Conservation (phyloP, 2,329 filamentous ascomycete genomes). For the Corinectria fuckeliana region DNA sequence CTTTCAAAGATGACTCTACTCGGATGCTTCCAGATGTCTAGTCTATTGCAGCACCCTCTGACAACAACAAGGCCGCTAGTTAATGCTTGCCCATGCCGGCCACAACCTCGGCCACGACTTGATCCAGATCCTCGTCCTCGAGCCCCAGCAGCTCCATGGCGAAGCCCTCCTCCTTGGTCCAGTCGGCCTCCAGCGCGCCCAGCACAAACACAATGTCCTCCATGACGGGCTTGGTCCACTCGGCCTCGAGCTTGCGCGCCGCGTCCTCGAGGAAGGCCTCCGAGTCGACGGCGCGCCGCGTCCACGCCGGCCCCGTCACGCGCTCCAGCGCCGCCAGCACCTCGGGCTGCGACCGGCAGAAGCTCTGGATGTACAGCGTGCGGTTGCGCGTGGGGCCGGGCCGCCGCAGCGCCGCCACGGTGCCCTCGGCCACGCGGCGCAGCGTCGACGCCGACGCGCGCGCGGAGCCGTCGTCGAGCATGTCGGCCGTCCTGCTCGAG, state of each 20-base stretch:
- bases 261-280: conserved; percentile 49
- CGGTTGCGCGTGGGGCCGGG: conserved; percentile 59
- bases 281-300: conserved; percentile 42
- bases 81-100: conserved; percentile 25
- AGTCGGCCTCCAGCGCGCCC: conserved; percentile 55
- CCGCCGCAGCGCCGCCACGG: conserved; percentile 57
- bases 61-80: neutral
- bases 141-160: conserved; percentile 56
- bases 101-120: conserved; percentile 47
- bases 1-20: neutral
- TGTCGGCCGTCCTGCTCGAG: conserved; percentile 48
- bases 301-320: conserved; percentile 51
- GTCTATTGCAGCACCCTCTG: too few species aligned
- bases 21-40: neutral
- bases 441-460: conserved; percentile 58
- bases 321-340: conserved; percentile 58
- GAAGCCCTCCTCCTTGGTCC: conserved; percentile 52
- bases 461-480: conserved; percentile 60
- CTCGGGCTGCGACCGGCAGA: conserved; percentile 55
- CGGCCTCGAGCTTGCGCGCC: conserved; percentile 45
- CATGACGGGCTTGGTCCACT: conserved; percentile 43
- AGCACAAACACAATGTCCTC: conserved; percentile 59
- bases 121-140: conserved; percentile 54
- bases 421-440: conserved; percentile 53
- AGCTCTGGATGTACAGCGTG: conserved; percentile 54